Evolutionary conservation across 768 basidiomycete species (phyloP).

Genomic region (Agrocybe chaxingu): DNA sequence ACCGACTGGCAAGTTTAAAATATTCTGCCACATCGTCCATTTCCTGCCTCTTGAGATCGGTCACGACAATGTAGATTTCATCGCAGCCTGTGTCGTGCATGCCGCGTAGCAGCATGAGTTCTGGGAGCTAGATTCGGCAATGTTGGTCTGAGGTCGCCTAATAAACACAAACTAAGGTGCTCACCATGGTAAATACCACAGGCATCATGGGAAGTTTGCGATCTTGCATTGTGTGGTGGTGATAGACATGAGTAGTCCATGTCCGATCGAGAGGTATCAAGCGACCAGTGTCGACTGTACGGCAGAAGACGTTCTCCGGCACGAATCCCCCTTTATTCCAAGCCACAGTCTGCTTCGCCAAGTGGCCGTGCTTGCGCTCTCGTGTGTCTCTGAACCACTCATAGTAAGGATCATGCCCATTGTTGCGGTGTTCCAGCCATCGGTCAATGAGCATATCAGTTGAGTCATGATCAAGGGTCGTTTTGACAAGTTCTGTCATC

Average conservation of each 20-base stretch:
- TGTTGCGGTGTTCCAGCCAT: slow-evolving; percentile 72
- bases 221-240: slow-evolving; percentile 73
- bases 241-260: slow-evolving; percentile 80
- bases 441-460: slow-evolving; percentile 81
- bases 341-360: slow-evolving; percentile 46
- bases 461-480: slow-evolving; percentile 71
- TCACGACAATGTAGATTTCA: slow-evolving; percentile 76
- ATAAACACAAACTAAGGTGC: slow-evolving; percentile 13
- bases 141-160: not conserved
- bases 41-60: slow-evolving; percentile 73
- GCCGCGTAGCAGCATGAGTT: slow-evolving; percentile 74
- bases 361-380: slow-evolving; percentile 56
- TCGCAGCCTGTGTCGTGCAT: slow-evolving; percentile 82
- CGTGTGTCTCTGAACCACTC: slow-evolving; percentile 75
- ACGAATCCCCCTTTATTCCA: slow-evolving; percentile 75
- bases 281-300: slow-evolving; percentile 75
- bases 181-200: slow-evolving; percentile 77
- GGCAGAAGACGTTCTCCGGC: slow-evolving; percentile 77
- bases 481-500: slow-evolving; percentile 78
- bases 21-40: slow-evolving; percentile 81
- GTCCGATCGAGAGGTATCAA: slow-evolving; percentile 78
- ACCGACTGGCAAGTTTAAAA: slow-evolving; percentile 68
- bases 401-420: slow-evolving; percentile 63
- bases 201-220: slow-evolving; percentile 74
- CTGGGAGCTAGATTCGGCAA: slow-evolving; percentile 53